Base-by-base conservation (phyloP, 257 asterid species). In the Cinchona pubescens region DNA sequence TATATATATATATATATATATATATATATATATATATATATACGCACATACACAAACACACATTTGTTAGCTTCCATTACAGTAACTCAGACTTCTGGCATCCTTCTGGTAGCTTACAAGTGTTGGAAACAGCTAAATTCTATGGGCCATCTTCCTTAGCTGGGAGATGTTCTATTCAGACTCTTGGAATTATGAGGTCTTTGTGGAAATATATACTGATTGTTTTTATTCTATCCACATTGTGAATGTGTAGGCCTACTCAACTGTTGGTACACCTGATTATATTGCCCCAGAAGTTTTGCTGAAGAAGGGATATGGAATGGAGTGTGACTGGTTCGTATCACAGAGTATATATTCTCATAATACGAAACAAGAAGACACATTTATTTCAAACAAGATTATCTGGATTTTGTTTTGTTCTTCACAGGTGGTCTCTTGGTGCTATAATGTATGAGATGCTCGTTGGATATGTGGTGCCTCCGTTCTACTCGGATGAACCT, bases 391-490 rank as follows among this genome's bases (percentile, higher is more conserved):
- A 65, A 79, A 71, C 55, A 71, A 10, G 71, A 70, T 73, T 60
- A 67, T 74, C 48, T 71, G 60, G 58, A 71, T 29, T n/a, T 15
- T 73, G 14, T 73, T 74, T 27, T 65, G 11, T 21, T 76, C 60
- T 43, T 65, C 38, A 51, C 84, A 92, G 97, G 98, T 92, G 98
- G 98, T 92, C 98, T 82, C 94, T 91, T 63, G 98, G 98, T 76
- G 97, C 98, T 63, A 93, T 93, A 83, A 91, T 91, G 98, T 93
- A 91, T 77, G 98, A 93, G 85, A 93, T 93, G 98, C 96, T 93
- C 16, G 97, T 94, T 60, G 98, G 98, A 48, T 94, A 87, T 85
- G n/a, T n/a, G n/a, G n/a, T n/a, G n/a, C 98, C 98, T 30, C 98
- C 98, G 42, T 94, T 94, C 83, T 94, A 92, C 83, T 94, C 98